Evolutionary conservation across 2,329 filamentous ascomycete species (phyloP).

Genomic region (Eutypella sp.): DNA sequence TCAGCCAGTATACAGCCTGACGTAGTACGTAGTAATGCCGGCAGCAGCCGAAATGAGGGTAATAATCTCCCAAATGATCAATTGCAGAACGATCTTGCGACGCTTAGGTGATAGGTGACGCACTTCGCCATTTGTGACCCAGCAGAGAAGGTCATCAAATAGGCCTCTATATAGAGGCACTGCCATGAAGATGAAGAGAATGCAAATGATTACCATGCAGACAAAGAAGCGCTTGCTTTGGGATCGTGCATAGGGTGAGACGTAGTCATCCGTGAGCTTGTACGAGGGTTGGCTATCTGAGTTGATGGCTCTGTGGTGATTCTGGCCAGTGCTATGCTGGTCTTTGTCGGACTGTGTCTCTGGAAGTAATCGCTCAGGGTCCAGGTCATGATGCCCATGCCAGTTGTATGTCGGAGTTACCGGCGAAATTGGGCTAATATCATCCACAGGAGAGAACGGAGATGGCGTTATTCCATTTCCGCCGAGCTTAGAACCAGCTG

Average conservation of each 20-base stretch:
- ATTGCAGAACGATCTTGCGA: constrained; percentile 25
- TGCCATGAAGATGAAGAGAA: constrained; percentile 46
- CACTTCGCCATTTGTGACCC: constrained; percentile 44
- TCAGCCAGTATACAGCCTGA: too few species aligned
- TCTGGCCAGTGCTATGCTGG: not conserved
- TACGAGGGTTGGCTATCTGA: not conserved
- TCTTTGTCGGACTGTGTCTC: not conserved
- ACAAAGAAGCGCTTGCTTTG: constrained; percentile 34
- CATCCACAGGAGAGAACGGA: not conserved
- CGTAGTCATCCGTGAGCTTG: constrained; percentile 8
- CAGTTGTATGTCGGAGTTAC: not conserved
- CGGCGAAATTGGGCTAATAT: not conserved
- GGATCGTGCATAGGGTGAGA: constrained; percentile 21
- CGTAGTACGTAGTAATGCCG: constrained; percentile 17
- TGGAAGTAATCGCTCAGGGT: not conserved
- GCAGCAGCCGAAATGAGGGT: constrained; percentile 11
- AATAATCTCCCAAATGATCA: constrained; percentile 13
- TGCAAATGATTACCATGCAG: constrained; percentile 31
- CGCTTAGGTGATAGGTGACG: constrained; percentile 34
- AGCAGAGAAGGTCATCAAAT: constrained; percentile 41
- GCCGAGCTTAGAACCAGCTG: not conserved
- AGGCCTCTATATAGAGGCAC: constrained; percentile 39
- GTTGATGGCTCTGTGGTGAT: not conserved
- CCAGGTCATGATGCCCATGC: not conserved
- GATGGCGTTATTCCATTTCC: not conserved